Conservation (phyloP, 495 filamentous ascomycete genomes). For the Aspergillus olivimuriae region DNA sequence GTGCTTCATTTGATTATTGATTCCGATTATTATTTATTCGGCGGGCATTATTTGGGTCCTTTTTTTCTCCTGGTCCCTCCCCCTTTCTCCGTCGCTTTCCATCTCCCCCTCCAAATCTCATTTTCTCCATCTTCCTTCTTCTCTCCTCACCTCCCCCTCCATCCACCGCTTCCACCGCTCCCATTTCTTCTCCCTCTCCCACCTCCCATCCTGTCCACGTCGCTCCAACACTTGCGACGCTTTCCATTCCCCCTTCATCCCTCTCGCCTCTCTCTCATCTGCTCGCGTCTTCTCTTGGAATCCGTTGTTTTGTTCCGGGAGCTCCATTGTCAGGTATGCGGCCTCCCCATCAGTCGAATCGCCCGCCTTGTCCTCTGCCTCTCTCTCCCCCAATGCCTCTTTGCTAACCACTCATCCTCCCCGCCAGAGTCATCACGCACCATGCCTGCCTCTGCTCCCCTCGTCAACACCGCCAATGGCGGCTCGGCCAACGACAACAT, state of each 20-base stretch:
- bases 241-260: no score
- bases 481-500: constrained; percentile 94
- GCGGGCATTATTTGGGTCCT: not conserved
- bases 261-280: no score
- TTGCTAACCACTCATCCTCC: no score
- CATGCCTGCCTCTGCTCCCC: constrained; percentile 43
- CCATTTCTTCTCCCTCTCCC: not conserved
- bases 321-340: constrained; percentile 23
- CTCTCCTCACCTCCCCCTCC: constrained; percentile 1
- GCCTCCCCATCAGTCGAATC: no score
- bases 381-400: no score
- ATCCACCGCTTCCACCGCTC: constrained; percentile 7
- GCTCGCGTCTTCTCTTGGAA: no score
- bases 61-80: constrained; percentile 1
- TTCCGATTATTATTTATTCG: not conserved
- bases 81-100: constrained; percentile 15
- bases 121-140: constrained; percentile 5
- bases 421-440: constrained; percentile 24
- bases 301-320: constrained; percentile 6
- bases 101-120: constrained; percentile 4
- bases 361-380: no score
- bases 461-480: constrained; percentile 35
- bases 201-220: constrained; percentile 7
- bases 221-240: no score
- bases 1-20: constrained; percentile 1